These are phyloP conservation scores for Phytophthora gonapodyides DNA, from an alignment of 352 stramenopile species.

Conservation along the genomic window DNA sequence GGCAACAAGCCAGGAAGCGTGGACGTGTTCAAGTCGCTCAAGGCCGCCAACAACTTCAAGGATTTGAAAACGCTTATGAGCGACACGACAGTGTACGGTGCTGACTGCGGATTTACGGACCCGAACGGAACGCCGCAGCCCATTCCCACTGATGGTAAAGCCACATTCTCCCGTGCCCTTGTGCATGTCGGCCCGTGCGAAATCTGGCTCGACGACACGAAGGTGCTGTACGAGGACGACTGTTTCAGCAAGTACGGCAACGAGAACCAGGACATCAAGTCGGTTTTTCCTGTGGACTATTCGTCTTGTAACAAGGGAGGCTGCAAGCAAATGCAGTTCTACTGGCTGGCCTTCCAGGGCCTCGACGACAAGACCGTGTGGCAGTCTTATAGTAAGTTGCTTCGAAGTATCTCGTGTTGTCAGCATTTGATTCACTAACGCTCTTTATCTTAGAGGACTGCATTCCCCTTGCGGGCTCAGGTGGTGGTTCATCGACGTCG, in stretches of 20 bases:
- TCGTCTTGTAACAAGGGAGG: conserved; percentile 34
- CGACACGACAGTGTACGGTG: conserved; percentile 41
- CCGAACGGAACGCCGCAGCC: conserved; percentile 38
- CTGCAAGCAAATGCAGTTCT: conserved; percentile 49
- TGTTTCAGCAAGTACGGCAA: conserved; percentile 42
- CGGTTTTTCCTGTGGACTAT: conserved; percentile 47
- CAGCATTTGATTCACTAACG: conserved; percentile 3
- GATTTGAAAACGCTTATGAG: conserved; percentile 41
- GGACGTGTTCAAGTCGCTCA: conserved; percentile 30
- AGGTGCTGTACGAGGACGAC: conserved; percentile 38
- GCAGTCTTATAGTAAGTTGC: conserved; percentile 49
- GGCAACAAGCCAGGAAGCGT: conserved; percentile 41
- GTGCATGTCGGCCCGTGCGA: conserved; percentile 42
- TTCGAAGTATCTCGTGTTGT: neutral
- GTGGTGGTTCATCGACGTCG: conserved; percentile 22
- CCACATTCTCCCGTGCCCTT: conserved; percentile 39
- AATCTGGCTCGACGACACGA: conserved; percentile 48
- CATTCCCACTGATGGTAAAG: conserved; percentile 41
- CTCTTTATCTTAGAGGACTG: conserved; percentile 35
- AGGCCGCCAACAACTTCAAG: conserved; percentile 37
- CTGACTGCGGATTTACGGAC: conserved; percentile 44
- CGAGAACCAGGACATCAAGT: conserved; percentile 46
- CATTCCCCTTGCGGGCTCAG: conserved; percentile 36
- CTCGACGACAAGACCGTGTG: conserved; percentile 43
- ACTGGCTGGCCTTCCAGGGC: conserved; percentile 49